phyloP scores from a whole-genome alignment of 2,329 filamentous ascomycete species.

The Diplodia corticola region DNA sequence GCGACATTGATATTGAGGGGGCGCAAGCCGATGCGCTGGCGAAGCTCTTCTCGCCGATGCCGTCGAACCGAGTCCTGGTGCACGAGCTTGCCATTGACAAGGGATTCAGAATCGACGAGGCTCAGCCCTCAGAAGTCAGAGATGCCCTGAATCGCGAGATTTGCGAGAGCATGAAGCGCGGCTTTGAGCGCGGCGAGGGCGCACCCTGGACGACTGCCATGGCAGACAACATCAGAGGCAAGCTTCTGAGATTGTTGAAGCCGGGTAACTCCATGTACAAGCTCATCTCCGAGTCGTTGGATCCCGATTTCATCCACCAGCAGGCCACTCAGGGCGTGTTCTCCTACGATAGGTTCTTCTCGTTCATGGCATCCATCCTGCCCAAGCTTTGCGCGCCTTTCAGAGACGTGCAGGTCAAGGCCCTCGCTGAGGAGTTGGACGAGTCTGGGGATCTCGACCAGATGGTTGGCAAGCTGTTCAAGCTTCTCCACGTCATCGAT shows the following conservation, averaged over 20 bases:
- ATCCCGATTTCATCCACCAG: slow-evolving; percentile 67
- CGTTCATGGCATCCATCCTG: slow-evolving; percentile 71
- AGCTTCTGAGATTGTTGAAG: slow-evolving; percentile 70
- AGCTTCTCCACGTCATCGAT: slow-evolving; percentile 73
- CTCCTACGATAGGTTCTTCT: slow-evolving; percentile 79
- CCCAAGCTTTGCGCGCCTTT: slow-evolving; percentile 80
- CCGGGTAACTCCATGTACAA: slow-evolving; percentile 71
- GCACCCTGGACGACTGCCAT: slow-evolving; percentile 70
- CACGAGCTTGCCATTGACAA: slow-evolving; percentile 80
- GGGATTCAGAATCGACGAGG: slow-evolving; percentile 68
- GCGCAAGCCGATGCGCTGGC: slow-evolving; percentile 48
- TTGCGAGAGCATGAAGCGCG: slow-evolving; percentile 61
- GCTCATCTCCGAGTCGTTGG: slow-evolving; percentile 73
- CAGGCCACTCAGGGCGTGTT: slow-evolving; percentile 73
- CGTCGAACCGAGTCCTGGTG: slow-evolving; percentile 71
- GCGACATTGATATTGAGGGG: slow-evolving; percentile 26
- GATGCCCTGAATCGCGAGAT: slow-evolving; percentile 61
- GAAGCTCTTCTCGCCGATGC: slow-evolving; percentile 62
- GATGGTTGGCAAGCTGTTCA: slow-evolving; percentile 74
- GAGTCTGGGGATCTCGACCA: slow-evolving; percentile 54
- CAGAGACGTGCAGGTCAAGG: slow-evolving; percentile 73
- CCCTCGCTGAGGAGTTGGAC: slow-evolving; percentile 61
- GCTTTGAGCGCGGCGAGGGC: slow-evolving; percentile 64
- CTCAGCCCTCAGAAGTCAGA: slow-evolving; percentile 57
- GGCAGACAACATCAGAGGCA: slow-evolving; percentile 68